Evolutionary conservation across 139 green algal species (phyloP), one percentile per base, ranked within the genome.

Genomic region (Nannochloris sp.): DNA sequence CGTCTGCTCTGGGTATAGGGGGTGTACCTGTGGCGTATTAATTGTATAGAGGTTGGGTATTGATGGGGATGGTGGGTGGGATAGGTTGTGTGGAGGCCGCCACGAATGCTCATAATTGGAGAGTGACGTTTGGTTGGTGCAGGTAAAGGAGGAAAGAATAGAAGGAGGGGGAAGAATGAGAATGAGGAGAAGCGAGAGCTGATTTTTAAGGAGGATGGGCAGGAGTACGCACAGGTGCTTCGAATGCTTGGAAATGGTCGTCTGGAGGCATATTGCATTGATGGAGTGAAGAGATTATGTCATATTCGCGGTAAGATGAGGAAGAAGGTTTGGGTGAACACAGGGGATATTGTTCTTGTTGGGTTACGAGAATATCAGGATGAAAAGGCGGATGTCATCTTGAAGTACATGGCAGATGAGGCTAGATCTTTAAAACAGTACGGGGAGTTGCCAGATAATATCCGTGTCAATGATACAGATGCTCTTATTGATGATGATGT

Each of bases 271-370:
- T 85, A 94, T 68, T 99, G 94, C 85, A 97, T 99, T 46, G 94
- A 99, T 75, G 87, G 89, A 45, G 82, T 89, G 17, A 98, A 99
- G 75, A 81, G 94, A 33, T 69, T 99, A 30, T 99, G 93, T 66
- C 92, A 99, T 75, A 99, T 99, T 61, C 84, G 94, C 45, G 94
- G 94, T 49, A 99, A 99, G 81, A 98, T 99, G 93, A 75, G 94
- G 6, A 99, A 99, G 77, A 99, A 99, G 80, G 92, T 97, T 12
- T 93, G 90, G 85, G 85, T 95, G 8, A 87, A 84, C 62, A 77
- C 76, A 28, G 94, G 93, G 44, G 94, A 99, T 71, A 94, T 99
- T 62, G 88, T 99, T 45, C 72, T 99, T 33, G 76, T 99, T 23
- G 93, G 94, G 11, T 78, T 99, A 59, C 82, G 94, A n/a, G 94